Conservation (phyloP, 345 rosid genomes). For the Ceriops tagal region DNA sequence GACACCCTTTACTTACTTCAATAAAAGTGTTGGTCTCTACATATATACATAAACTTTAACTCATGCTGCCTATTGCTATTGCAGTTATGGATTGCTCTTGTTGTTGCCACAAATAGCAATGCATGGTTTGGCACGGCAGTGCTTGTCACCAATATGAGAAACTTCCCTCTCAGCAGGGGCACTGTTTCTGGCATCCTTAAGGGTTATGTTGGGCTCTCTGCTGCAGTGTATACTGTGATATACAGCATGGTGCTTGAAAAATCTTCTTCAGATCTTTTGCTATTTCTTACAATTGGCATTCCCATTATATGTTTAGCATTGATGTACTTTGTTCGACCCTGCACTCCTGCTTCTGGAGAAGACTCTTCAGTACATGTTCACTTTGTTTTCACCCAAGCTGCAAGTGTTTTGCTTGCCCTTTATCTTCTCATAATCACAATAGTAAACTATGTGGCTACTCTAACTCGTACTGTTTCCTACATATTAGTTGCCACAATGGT, state of each 20-base stretch:
- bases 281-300: conserved; percentile 68
- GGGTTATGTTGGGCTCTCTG: conserved; percentile 79
- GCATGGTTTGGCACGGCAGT: conserved; percentile 89
- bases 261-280: conserved; percentile 58
- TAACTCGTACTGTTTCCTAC: conserved; percentile 44
- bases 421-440: conserved; percentile 59
- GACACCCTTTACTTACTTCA: neutral
- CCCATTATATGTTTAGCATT: conserved; percentile 63
- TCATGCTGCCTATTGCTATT: conserved; percentile 4
- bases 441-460: conserved; percentile 37
- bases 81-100: conserved; percentile 80
- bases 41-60: neutral
- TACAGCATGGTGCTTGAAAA: conserved; percentile 54
- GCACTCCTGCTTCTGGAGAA: conserved; percentile 82
- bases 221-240: conserved; percentile 70
- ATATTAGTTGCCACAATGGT: conserved; percentile 56
- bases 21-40: neutral
- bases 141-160: conserved; percentile 91
- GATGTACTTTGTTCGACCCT: conserved; percentile 73
- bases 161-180: conserved; percentile 79
- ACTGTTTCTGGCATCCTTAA: conserved; percentile 82
- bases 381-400: conserved; percentile 62
- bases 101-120: conserved; percentile 66
- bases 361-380: conserved; percentile 78
- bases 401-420: conserved; percentile 62